Percentiles rank a stretch among this genome's conserved stretches.
phyloP scores from a whole-genome alignment of 495 filamentous ascomycete genomes.

The Echria macrotheca region DNA sequence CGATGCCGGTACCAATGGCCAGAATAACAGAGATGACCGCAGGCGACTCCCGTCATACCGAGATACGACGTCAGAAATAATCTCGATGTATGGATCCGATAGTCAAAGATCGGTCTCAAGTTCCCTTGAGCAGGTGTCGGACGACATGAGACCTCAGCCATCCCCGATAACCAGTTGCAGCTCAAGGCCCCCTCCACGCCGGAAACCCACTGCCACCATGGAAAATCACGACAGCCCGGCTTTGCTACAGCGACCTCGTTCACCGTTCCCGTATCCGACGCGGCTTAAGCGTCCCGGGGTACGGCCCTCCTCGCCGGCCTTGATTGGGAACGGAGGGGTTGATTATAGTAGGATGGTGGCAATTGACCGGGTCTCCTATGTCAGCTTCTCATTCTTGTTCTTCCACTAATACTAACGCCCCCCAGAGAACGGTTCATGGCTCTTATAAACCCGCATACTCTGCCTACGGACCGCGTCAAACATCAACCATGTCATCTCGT shows the following conservation, averaged over 20 bases:
- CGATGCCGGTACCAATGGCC: conserved; percentile 3
- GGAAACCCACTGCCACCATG: conserved; percentile 49
- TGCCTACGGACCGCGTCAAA: conserved; percentile 30
- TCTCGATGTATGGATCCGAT: conserved; percentile 44
- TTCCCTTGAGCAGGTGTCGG: conserved; percentile 33
- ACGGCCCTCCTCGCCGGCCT: conserved; percentile 57
- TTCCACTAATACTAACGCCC: background rate
- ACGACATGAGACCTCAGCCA: conserved; percentile 43
- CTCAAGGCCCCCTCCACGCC: conserved; percentile 44
- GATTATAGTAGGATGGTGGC: conserved; percentile 48
- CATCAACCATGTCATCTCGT: conserved; percentile 23
- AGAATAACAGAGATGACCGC: conserved; percentile 20
- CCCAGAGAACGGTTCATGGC: conserved; percentile 37
- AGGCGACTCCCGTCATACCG: conserved; percentile 37
- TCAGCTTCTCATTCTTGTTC: conserved; percentile 18
- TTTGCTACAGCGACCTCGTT: conserved; percentile 49
- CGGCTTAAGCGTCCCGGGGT: conserved; percentile 59
- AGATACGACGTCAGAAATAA: conserved; percentile 40
- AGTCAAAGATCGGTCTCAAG: conserved; percentile 38
- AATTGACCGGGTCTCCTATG: conserved; percentile 42
- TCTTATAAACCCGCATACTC: conserved; percentile 38
- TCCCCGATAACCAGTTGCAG: conserved; percentile 56
- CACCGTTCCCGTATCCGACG: conserved; percentile 60
- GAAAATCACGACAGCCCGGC: conserved; percentile 35
- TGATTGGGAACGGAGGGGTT: conserved; percentile 47